Evolutionary conservation across 345 rosid species (phyloP).

Genomic region (Salix suchowensis): DNA sequence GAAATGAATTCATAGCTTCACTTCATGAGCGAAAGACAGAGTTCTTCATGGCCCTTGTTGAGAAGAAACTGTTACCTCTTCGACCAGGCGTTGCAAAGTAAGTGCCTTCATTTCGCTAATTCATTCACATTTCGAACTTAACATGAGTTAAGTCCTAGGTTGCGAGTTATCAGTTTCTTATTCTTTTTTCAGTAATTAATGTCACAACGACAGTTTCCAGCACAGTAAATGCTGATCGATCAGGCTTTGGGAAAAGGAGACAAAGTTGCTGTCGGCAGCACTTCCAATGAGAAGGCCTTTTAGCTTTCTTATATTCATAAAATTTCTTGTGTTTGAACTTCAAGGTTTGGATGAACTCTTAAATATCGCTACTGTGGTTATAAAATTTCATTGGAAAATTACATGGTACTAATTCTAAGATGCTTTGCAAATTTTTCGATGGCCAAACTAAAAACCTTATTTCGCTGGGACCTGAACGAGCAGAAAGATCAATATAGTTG

Average conservation of each 20-base stretch:
- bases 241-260: slow-evolving; percentile 83
- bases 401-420: neutral
- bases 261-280: slow-evolving; percentile 88
- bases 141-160: neutral
- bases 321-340: neutral
- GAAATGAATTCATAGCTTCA: slow-evolving; percentile 78
- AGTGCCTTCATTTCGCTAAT: slow-evolving; percentile 19
- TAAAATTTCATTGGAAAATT: neutral
- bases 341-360: neutral
- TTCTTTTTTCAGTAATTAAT: neutral
- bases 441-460: slow-evolving; percentile 4
- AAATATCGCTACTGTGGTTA: neutral
- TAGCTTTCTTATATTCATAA: neutral
- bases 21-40: slow-evolving; percentile 87
- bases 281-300: slow-evolving; percentile 99
- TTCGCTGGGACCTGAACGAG: slow-evolving; percentile 78
- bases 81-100: slow-evolving; percentile 92
- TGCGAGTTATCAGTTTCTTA: neutral
- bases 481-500: slow-evolving; percentile 83
- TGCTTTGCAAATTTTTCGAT: neutral
- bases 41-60: slow-evolving; percentile 86
- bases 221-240: slow-evolving; percentile 41
- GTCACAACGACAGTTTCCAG: neutral
- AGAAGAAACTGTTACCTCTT: slow-evolving; percentile 80
- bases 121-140: neutral